phyloP scores from a whole-genome alignment of 768 basidiomycete species.

The Tremella mesenterica region DNA sequence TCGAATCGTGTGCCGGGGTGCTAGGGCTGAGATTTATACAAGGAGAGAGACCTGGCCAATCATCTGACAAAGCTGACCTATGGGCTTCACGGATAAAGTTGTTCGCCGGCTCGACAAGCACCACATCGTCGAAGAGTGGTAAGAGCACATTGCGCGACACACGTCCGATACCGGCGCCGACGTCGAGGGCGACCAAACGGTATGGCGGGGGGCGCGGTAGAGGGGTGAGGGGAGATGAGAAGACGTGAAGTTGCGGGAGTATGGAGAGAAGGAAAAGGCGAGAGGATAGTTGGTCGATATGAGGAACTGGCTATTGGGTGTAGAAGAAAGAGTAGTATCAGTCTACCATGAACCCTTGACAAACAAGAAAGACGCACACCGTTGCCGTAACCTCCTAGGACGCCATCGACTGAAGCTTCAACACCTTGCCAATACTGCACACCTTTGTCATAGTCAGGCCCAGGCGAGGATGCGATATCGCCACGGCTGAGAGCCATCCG shows the following conservation, averaged over 20 bases:
- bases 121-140: conserved; percentile 77
- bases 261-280: conserved; percentile 77
- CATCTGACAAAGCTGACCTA: conserved; percentile 13
- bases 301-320: conserved; percentile 68
- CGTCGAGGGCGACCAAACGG: conserved; percentile 71
- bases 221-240: conserved; percentile 63
- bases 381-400: conserved; percentile 64
- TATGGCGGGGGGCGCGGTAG: conserved; percentile 22
- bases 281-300: conserved; percentile 81
- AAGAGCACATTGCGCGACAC: conserved; percentile 81
- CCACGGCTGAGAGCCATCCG: too few relatives aligned
- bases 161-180: conserved; percentile 85
- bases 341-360: neutral
- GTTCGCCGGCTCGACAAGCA: conserved; percentile 79
- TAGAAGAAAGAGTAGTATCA: neutral
- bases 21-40: neutral
- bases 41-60: conserved; percentile 31
- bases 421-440: conserved; percentile 79
- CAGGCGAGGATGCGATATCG: too few relatives aligned
- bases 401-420: conserved; percentile 74
- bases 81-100: conserved; percentile 61
- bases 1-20: neutral
- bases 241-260: conserved; percentile 65
- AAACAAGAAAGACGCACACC: conserved; percentile 48
- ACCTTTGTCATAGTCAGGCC: conserved; percentile 63